Evolutionary conservation across 176 grass and related monocot species (phyloP), one percentile per base, ranked within the genome.

Genomic region (bread wheat (Triticum aestivum)): DNA sequence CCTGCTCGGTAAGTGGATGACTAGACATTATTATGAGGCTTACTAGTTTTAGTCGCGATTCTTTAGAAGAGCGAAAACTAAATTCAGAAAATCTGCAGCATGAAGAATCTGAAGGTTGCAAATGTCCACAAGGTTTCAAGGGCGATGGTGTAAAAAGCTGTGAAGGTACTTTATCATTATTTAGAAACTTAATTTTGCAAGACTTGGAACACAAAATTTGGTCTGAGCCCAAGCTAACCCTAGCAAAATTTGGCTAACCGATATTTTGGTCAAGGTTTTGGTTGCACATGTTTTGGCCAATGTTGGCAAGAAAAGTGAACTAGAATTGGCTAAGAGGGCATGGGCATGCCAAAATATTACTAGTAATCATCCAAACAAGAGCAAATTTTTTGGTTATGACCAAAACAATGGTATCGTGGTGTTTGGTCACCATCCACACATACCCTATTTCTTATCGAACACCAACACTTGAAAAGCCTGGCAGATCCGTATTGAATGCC

Each of bases 111-210:
- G 86, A 94, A 75, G 92, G 92, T 38, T 97, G 95, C 85, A 94
- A 94, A 86, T 97, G 95, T 67, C 95, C 95, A 73, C 44, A 26
- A 47, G 95, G 95, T 73, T 92, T 97, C 85, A 89, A 11, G 78
- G 95, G 95, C 24, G 90, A 97, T 69, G 95, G 95, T 61, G 71
- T 77, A 47, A 89, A 92, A 80, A 89, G 73, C 81, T 97, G 95
- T 88, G 90, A 91, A 89, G 95, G 95, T 97, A 87, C 9, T 73
- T 42, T 24, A 82, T 76, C 27, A 90, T 75, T 79, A 84, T 67
- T 72, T 9, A 80, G 26, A 71, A 81, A 64, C 63, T 69, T 75
- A 20, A 32, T 15, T 15, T 72, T 76, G 69, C 81, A 61, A 23
- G 59, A 37, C 42, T 79, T 42, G 32, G 32, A 65, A 65, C 5